Conservation (phyloP, 1,284 basidiomycete species). For the Somion occarium region DNA sequence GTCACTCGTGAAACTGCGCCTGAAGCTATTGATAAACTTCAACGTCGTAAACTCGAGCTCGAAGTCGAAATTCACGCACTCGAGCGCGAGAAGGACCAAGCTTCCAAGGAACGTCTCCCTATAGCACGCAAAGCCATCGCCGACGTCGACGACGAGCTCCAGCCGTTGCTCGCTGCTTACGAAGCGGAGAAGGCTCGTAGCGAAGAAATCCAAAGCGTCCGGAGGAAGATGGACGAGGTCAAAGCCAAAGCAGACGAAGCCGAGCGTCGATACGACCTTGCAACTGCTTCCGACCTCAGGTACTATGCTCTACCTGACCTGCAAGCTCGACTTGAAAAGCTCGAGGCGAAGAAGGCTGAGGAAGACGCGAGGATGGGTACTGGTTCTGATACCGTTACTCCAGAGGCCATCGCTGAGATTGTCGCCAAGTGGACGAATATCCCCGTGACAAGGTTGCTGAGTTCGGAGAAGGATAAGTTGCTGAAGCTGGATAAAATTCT, state of each 20-base stretch:
- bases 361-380: conserved; percentile 53
- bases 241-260: conserved; percentile 93
- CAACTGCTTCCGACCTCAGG: conserved; percentile 85
- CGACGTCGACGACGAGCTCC: conserved; percentile 86
- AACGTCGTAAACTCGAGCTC: conserved; percentile 87
- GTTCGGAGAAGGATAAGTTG: conserved; percentile 90
- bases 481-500: conserved; percentile 74
- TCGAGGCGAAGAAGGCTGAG: conserved; percentile 71
- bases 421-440: conserved; percentile 89
- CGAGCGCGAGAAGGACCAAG: conserved; percentile 89
- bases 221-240: conserved; percentile 88
- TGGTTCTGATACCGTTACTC: conserved; percentile 76
- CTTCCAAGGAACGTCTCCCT: conserved; percentile 85
- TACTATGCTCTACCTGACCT: conserved; percentile 94
- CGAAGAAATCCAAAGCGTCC: conserved; percentile 79
- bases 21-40: conserved; percentile 93
- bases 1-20: conserved; percentile 94
- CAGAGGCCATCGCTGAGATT: conserved; percentile 91
- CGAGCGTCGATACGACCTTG: conserved; percentile 82
- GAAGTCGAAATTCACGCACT: conserved; percentile 96
- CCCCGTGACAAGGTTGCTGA: conserved; percentile 83
- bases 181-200: conserved; percentile 87
- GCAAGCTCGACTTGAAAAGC: conserved; percentile 66
- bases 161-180: conserved; percentile 84
- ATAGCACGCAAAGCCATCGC: conserved; percentile 78